phyloP scores from a whole-genome alignment of 495 filamentous ascomycete species.

The Penicillium paradoxum region DNA sequence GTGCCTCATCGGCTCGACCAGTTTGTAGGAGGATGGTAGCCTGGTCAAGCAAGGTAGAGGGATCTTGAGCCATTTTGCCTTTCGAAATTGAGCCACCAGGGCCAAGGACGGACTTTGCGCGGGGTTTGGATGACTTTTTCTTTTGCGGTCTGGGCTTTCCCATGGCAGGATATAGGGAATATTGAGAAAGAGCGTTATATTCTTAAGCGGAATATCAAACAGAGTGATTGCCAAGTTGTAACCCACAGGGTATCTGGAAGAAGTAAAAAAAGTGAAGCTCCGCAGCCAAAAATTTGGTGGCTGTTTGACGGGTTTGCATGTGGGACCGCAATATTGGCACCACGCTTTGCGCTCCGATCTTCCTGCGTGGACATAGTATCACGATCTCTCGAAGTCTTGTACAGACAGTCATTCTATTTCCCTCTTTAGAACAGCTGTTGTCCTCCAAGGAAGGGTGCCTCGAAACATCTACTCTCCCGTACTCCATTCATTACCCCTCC shows the following conservation, averaged over 20 bases:
- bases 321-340: constrained; percentile 33
- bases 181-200: not conserved
- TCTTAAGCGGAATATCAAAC: not conserved
- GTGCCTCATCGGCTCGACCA: constrained; percentile 63
- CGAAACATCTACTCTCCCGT: not conserved
- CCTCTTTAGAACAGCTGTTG: not conserved
- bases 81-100: constrained; percentile 41
- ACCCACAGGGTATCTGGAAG: constrained; percentile 7
- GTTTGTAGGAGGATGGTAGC: constrained; percentile 67
- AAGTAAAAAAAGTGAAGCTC: constrained; percentile 28
- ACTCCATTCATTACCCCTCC: constrained; percentile 28
- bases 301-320: constrained; percentile 49
- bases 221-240: constrained; percentile 6
- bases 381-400: not conserved
- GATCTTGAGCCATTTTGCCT: constrained; percentile 45
- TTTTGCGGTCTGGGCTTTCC: constrained; percentile 44
- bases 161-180: constrained; percentile 29
- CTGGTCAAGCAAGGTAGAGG: constrained; percentile 57
- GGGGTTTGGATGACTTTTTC: constrained; percentile 43
- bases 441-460: not conserved
- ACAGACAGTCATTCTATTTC: not conserved
- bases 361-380: not conserved
- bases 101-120: constrained; percentile 45
- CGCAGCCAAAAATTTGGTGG: constrained; percentile 28
- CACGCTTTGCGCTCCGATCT: constrained; percentile 14